Percentiles rank a stretch among this genome's conserved stretches.
Conservation (phyloP, 176 grass and related monocot genomes). For the Poa pratensis region DNA sequence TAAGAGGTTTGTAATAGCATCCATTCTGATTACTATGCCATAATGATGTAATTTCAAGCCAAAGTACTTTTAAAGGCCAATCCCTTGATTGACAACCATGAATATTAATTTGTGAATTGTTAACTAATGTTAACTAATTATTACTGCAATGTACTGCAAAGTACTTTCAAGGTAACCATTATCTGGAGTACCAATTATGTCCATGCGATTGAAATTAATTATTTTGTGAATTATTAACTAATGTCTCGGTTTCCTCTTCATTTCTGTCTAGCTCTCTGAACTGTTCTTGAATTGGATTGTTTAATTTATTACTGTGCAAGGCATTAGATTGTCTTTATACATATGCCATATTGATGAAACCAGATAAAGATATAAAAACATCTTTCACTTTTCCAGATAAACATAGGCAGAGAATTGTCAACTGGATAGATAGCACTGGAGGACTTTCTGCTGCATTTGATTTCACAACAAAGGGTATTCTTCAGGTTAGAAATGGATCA, state of each 20-base stretch:
- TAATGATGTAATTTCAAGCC: neutral
- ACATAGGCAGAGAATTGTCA: slow-evolving; percentile 81
- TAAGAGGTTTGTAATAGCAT: slow-evolving; percentile 42
- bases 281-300: neutral
- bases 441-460: slow-evolving; percentile 83
- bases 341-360: neutral
- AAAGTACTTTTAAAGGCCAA: slow-evolving; percentile 12
- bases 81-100: neutral
- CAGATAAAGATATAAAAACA: slow-evolving; percentile 10
- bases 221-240: slow-evolving; percentile 7
- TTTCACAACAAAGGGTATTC: slow-evolving; percentile 95
- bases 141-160: too few relatives aligned
- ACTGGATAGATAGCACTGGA: slow-evolving; percentile 87
- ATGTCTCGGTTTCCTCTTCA: slow-evolving; percentile 23
- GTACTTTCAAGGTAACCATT: too few relatives aligned
- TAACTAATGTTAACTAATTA: too few relatives aligned
- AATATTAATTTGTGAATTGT: too few relatives aligned
- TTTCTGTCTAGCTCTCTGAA: slow-evolving; percentile 18
- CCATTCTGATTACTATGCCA: neutral
- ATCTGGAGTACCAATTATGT: neutral
- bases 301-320: slow-evolving; percentile 18
- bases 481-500: slow-evolving; percentile 70
- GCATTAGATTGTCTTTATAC: neutral
- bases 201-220: neutral
- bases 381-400: slow-evolving; percentile 54